Percentiles rank a stretch among this genome's conserved stretches.
phyloP scores from a whole-genome alignment of 2,329 filamentous ascomycete genomes.

The Passalora sequoiae region DNA sequence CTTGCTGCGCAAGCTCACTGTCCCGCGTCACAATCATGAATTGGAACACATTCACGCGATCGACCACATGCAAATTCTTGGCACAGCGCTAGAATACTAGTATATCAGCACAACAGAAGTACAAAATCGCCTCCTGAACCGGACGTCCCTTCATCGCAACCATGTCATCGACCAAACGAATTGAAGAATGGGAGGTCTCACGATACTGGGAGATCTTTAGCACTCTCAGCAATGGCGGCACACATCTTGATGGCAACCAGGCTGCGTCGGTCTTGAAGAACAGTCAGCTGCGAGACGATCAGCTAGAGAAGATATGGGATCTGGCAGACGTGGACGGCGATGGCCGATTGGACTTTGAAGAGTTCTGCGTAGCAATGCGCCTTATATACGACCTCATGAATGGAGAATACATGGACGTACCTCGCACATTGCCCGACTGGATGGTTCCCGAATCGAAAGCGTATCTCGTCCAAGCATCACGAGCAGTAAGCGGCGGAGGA shows the following conservation, averaged over 20 bases:
- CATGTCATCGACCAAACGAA: conserved; percentile 46
- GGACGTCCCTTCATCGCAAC: too few species aligned
- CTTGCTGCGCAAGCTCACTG: too few species aligned
- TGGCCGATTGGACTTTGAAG: conserved; percentile 96
- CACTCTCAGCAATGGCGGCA: conserved; percentile 59
- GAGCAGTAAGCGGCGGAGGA: conserved; percentile 72
- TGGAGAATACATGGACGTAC: conserved; percentile 89
- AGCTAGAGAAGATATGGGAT: conserved; percentile 97
- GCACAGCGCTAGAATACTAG: too few species aligned
- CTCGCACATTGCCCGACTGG: conserved; percentile 82
- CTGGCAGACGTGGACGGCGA: conserved; percentile 95
- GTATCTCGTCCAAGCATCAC: conserved; percentile 77
- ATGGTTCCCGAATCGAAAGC: conserved; percentile 92
- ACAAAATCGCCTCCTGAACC: too few species aligned
- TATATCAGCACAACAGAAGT: too few species aligned
- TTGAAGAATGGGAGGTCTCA: conserved; percentile 69
- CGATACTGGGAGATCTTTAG: conserved; percentile 78
- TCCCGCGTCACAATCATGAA: too few species aligned
- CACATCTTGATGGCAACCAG: conserved; percentile 62
- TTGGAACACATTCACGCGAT: too few species aligned
- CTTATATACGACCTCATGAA: conserved; percentile 97
- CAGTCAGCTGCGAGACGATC: conserved; percentile 66
- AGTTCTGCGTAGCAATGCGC: conserved; percentile 98
- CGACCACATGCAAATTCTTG: too few species aligned
- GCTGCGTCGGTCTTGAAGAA: conserved; percentile 69